These are phyloP conservation scores for Mycena albidolilacea DNA, from an alignment of 768 basidiomycete genomes.

Conservation along the genomic window DNA sequence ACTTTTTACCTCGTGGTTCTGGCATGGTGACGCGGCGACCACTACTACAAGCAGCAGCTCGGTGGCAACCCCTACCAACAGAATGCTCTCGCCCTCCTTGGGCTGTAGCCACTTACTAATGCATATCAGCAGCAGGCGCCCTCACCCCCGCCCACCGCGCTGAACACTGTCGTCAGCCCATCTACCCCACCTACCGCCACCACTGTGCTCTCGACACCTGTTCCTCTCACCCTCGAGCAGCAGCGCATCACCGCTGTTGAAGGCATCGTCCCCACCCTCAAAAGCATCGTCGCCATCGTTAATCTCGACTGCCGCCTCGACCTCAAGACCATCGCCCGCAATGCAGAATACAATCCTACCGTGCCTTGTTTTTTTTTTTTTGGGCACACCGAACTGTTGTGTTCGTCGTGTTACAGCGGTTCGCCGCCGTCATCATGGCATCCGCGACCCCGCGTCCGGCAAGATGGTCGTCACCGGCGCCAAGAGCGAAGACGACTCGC, in stretches of 20 bases:
- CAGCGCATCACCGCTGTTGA: constrained; percentile 97
- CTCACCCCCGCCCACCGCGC: constrained; percentile 46
- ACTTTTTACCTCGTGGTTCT: too few relatives aligned
- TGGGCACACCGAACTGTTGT: constrained; percentile 71
- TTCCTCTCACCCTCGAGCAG: constrained; percentile 86
- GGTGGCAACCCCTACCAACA: too few relatives aligned
- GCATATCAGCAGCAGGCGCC: constrained; percentile 38
- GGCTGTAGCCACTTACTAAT: too few relatives aligned
- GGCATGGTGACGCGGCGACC: too few relatives aligned
- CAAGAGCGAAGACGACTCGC: constrained; percentile 98
- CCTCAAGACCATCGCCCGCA: constrained; percentile 98
- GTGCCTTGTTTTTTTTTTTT: constrained; percentile 58
- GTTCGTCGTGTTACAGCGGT: constrained; percentile 84
- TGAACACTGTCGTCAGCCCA: constrained; percentile 68
- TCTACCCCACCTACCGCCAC: constrained; percentile 64
- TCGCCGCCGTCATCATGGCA: constrained; percentile 99
- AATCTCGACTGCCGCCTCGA: constrained; percentile 97
- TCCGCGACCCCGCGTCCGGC: constrained; percentile 99
- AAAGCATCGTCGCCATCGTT: constrained; percentile 99
- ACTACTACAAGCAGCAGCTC: too few relatives aligned
- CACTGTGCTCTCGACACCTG: constrained; percentile 73
- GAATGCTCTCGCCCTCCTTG: too few relatives aligned
- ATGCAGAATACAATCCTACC: constrained; percentile 98
- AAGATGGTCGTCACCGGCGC: constrained; percentile 99
- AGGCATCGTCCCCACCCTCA: constrained; percentile 98